Conservation (phyloP, 176 grass and related monocot species). For the Raddia guianensis region DNA sequence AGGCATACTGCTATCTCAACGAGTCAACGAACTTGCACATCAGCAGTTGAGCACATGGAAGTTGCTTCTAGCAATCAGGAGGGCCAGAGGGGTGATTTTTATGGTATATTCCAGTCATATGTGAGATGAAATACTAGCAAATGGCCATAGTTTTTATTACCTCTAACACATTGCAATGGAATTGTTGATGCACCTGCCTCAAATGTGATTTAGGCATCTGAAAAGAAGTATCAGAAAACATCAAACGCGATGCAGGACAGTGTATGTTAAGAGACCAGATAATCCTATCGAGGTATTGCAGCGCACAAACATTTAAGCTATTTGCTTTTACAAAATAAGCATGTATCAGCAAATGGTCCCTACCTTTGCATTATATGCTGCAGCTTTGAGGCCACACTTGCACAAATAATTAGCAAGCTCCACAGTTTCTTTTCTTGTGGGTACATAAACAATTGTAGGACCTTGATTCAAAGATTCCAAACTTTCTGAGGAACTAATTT, state of each 20-base stretch:
- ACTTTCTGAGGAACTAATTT: conserved; percentile 50
- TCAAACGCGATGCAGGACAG: not conserved
- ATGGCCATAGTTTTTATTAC: conserved; percentile 48
- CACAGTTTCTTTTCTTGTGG: conserved; percentile 84
- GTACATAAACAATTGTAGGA: conserved; percentile 92
- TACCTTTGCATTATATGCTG: conserved; percentile 99
- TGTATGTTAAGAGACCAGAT: not conserved
- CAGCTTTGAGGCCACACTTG: conserved; percentile 78
- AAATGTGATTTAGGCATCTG: conserved; percentile 88
- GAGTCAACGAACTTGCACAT: conserved; percentile 20
- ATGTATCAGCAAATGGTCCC: conserved; percentile 12
- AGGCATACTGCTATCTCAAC: not conserved
- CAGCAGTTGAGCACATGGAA: not conserved
- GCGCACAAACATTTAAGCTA: conserved; percentile 6
- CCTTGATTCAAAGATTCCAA: conserved; percentile 60
- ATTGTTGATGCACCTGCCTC: conserved; percentile 82
- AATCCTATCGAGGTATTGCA: not conserved
- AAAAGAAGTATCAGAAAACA: conserved; percentile 39
- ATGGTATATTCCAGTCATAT: conserved; percentile 29
- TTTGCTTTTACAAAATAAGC: conserved; percentile 10
- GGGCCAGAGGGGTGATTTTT: not conserved
- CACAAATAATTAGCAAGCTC: conserved; percentile 73
- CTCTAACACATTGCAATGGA: conserved; percentile 73
- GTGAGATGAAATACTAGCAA: conserved; percentile 26
- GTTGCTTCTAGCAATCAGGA: not conserved